phyloP scores from a whole-genome alignment of 1,139 yeast genomes.

The Pneumocystis jirovecii region DNA sequence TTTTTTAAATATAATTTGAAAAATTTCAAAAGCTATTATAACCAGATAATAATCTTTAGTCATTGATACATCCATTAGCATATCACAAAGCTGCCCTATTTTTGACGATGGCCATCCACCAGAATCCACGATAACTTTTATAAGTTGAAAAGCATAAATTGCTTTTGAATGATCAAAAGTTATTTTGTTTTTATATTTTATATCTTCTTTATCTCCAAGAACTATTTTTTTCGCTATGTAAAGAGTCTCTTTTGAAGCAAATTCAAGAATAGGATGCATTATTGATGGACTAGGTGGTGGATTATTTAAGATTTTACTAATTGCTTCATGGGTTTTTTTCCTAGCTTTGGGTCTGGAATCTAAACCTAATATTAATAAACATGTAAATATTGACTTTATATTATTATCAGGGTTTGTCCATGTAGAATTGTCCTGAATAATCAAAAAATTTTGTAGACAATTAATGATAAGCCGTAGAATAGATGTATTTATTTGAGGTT shows the following conservation, averaged over 20 bases:
- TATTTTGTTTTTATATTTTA: constrained; percentile 7
- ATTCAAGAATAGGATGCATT: constrained; percentile 57
- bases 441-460: constrained; percentile 59
- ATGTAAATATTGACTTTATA: constrained; percentile 63
- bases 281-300: constrained; percentile 77
- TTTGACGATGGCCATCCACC: constrained; percentile 68
- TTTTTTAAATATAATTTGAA: constrained; percentile 70
- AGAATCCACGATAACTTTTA: constrained; percentile 47
- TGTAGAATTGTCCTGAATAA: constrained; percentile 65
- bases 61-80: constrained; percentile 57
- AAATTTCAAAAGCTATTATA: constrained; percentile 67
- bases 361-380: constrained; percentile 47
- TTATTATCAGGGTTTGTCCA: constrained; percentile 48
- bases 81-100: constrained; percentile 61
- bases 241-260: constrained; percentile 57
- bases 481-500: constrained; percentile 65
- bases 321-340: constrained; percentile 84
- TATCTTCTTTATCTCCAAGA: constrained; percentile 22
- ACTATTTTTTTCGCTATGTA: constrained; percentile 34
- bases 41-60: constrained; percentile 70
- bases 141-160: constrained; percentile 65
- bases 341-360: constrained; percentile 94
- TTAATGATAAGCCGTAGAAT: constrained; percentile 73
- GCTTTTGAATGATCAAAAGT: constrained; percentile 23
- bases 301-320: constrained; percentile 38